These are phyloP conservation scores for Pichia inconspicua DNA, from an alignment of 1,139 yeast genomes.

Conservation along the genomic window DNA sequence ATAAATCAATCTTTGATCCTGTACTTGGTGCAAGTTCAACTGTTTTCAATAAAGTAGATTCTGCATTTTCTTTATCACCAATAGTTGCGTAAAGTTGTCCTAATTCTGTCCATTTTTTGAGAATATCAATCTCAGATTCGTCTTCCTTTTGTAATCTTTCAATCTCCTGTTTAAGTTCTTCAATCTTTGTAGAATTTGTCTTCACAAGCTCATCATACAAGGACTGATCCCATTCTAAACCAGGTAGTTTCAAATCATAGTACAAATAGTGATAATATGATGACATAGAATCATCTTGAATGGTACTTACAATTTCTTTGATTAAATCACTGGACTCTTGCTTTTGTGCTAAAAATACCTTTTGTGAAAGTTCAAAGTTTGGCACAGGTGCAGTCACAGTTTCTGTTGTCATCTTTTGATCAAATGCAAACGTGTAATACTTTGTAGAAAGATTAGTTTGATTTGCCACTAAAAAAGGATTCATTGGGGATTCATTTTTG, in stretches of 20 bases:
- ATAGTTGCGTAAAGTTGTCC: constrained; percentile 85
- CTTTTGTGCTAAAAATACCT: constrained; percentile 50
- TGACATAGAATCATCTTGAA: constrained; percentile 60
- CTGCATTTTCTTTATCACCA: constrained; percentile 75
- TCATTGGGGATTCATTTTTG: not conserved
- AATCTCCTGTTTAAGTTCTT: constrained; percentile 53
- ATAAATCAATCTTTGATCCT: constrained; percentile 83
- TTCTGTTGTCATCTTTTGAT: not conserved
- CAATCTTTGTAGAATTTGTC: constrained; percentile 49
- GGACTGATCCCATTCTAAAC: constrained; percentile 49
- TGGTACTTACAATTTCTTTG: constrained; percentile 42
- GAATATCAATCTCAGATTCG: constrained; percentile 81
- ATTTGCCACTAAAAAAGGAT: not conserved
- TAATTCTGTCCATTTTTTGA: constrained; percentile 67
- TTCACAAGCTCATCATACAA: constrained; percentile 44
- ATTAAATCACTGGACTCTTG: constrained; percentile 23
- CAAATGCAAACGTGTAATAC: not conserved
- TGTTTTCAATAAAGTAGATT: constrained; percentile 63
- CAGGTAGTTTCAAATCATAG: constrained; percentile 36
- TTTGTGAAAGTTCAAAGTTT: constrained; percentile 70
- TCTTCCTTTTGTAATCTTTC: constrained; percentile 77
- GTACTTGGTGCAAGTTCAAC: constrained; percentile 75
- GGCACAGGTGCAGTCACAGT: constrained; percentile 39
- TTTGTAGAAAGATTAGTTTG: too few species aligned
- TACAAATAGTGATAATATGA: constrained; percentile 76